Evolutionary conservation across 2,329 filamentous ascomycete species (phyloP).

Genomic region (Colletotrichum caudatum): DNA sequence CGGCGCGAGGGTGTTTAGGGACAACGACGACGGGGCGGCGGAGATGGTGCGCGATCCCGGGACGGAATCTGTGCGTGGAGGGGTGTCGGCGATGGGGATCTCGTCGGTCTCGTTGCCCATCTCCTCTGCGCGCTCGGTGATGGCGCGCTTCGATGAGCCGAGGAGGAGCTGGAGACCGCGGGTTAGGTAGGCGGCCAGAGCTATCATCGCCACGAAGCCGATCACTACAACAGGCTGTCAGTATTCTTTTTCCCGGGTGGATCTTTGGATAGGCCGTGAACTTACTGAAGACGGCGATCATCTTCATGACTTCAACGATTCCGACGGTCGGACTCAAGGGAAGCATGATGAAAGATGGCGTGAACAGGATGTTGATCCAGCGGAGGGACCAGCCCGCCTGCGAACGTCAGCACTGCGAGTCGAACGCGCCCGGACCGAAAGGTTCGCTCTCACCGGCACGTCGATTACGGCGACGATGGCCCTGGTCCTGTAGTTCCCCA

Average conservation of each 20-base stretch:
- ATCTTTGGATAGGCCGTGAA: neutral
- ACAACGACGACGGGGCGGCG: constrained; percentile 42
- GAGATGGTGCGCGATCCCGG: constrained; percentile 43
- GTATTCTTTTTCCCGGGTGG: neutral
- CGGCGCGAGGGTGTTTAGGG: constrained; percentile 40
- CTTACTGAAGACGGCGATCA: constrained; percentile 70
- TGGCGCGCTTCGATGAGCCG: constrained; percentile 64
- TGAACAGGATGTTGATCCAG: constrained; percentile 71
- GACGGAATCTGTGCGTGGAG: constrained; percentile 38
- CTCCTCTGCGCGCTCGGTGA: constrained; percentile 65
- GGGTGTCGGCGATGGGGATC: constrained; percentile 57
- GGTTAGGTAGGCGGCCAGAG: constrained; percentile 65
- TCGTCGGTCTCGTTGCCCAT: constrained; percentile 58
- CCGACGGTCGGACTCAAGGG: constrained; percentile 68
- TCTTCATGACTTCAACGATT: constrained; percentile 67
- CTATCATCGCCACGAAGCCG: constrained; percentile 66
- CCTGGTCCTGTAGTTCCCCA: constrained; percentile 63
- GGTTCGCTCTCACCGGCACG: constrained; percentile 59
- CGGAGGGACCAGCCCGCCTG: constrained; percentile 68
- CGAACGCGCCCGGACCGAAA: rapidly evolving
- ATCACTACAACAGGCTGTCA: constrained; percentile 55
- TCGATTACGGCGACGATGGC: constrained; percentile 63
- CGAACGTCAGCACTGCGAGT: constrained; percentile 19
- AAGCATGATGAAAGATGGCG: constrained; percentile 69
- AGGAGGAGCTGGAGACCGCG: constrained; percentile 64